A percentile compares a stretch with the other conserved stretches of the same genome.
phyloP scores from a whole-genome alignment of 139 green algal genomes.

The Closterium sp. region DNA sequence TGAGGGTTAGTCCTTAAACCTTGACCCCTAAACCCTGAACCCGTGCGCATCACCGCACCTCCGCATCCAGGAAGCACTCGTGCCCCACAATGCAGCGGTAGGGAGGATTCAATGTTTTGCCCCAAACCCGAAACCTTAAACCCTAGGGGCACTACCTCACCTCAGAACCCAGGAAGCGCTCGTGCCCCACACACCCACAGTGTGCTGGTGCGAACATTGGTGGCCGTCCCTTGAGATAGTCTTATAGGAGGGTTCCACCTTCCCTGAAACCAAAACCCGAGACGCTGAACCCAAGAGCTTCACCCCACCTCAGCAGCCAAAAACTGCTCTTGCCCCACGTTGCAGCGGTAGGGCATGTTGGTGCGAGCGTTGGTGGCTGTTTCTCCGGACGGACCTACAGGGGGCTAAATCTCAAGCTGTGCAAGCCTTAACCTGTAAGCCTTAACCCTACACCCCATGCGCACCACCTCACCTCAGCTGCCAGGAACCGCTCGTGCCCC shows the following conservation, averaged over 20 bases:
- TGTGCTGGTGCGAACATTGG: constrained; percentile 38
- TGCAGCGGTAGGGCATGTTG: constrained; percentile 32
- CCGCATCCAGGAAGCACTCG: constrained; percentile 74
- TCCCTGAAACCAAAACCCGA: too few species aligned
- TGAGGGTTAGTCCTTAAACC: too few species aligned
- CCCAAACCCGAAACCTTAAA: too few species aligned
- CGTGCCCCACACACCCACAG: constrained; percentile 58
- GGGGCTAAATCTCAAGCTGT: too few species aligned
- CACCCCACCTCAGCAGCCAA: constrained; percentile 64
- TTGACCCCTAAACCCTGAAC: too few species aligned
- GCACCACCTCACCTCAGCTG: constrained; percentile 57
- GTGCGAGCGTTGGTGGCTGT: constrained; percentile 46
- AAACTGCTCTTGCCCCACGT: constrained; percentile 72
- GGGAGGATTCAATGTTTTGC: too few species aligned
- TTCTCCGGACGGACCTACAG: too few species aligned
- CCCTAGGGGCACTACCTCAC: too few species aligned
- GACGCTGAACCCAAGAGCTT: background rate
- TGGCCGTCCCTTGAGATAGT: background rate
- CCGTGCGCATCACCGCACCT: constrained; percentile 40
- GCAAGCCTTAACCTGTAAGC: too few species aligned
- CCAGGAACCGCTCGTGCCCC: constrained; percentile 73
- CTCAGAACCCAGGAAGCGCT: constrained; percentile 75
- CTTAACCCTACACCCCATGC: background rate
- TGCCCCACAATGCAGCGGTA: constrained; percentile 56
- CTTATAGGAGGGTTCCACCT: too few species aligned